Base-by-base conservation (phyloP, 164 flowering plant genomes). In the Nymphaea thermarum region DNA sequence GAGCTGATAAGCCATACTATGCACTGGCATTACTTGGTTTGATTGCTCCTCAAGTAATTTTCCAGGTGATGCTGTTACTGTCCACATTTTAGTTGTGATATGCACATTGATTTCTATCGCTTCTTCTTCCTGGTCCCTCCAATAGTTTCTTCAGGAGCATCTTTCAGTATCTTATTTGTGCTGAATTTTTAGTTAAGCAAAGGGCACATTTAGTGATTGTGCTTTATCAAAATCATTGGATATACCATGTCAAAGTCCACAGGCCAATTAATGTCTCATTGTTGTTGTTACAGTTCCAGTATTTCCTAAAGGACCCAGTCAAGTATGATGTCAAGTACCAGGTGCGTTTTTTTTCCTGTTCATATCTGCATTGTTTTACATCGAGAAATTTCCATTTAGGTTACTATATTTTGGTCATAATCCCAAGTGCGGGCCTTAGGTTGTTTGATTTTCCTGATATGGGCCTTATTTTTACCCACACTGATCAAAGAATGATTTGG, bases 281-380 rank as follows among this genome's bases (percentile, higher is more conserved):
- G 7, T 17, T 64, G 42, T 15, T 64, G 2, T 72, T 80, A 79
- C 95, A 94, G 97, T 86, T 89, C 73, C 82, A 91, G 51, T 94
- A 91, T 80, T 85, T 94, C 74, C 85, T 94, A 68, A 89, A 88
- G 73, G 95, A 91, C 77, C 99, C 97, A 43, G 83, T 83, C 11
- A 88, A 90, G 76, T 88, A 91, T 67, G 99, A 94, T 76, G 95
- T 94, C 71, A 94, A 90, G 72, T 94, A 94, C 74, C 64, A 62
- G 64, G 64, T 62, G 7, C 0, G 41, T 41, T 14, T 18, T 62
- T 59, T 43, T 7, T n/a, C 61, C 2, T 60, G n/a, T 6, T 15
- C 57, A 16, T 43, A 4, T 25, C 41, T 2, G 7, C 7, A 8
- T 62, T 4, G 12, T 62, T 62, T 62, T 25, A 25, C 36, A 25